These are phyloP conservation scores for Meyerozyma elateridarum DNA, from an alignment of 1,139 yeast genomes.

Conservation along the genomic window DNA sequence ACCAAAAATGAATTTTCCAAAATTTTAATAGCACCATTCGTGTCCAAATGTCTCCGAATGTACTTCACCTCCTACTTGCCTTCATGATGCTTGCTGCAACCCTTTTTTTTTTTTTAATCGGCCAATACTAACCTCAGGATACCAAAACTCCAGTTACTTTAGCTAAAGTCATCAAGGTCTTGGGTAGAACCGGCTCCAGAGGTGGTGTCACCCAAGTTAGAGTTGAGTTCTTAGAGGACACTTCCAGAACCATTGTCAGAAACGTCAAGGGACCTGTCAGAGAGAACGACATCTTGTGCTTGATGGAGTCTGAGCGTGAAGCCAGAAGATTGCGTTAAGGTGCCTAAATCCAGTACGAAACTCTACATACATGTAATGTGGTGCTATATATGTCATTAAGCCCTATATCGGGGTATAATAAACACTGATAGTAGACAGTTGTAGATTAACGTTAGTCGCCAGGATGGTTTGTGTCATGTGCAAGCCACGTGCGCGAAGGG, in stretches of 20 bases:
- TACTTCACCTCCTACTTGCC: too few species aligned
- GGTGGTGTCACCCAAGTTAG: constrained; percentile 99
- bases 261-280: constrained; percentile 99
- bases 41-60: too few species aligned
- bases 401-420: too few species aligned
- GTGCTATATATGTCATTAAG: too few species aligned
- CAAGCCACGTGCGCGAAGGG: neutral
- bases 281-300: constrained; percentile 97
- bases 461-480: neutral
- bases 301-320: constrained; percentile 99
- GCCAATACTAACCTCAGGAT: constrained; percentile 42
- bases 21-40: too few species aligned
- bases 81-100: too few species aligned
- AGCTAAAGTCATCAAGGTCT: constrained; percentile 98
- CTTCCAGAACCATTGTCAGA: constrained; percentile 98
- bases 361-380: constrained; percentile 7
- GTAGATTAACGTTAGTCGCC: neutral
- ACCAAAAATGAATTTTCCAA: too few species aligned
- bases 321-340: constrained; percentile 69
- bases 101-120: too few species aligned
- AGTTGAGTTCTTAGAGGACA: constrained; percentile 98
- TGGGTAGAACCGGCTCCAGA: constrained; percentile 99
- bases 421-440: too few species aligned
- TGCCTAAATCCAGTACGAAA: too few species aligned
- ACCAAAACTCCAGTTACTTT: constrained; percentile 95